Evolutionary conservation across 352 stramenopile species (phyloP).

Genomic region (Pythium aphanidermatum): DNA sequence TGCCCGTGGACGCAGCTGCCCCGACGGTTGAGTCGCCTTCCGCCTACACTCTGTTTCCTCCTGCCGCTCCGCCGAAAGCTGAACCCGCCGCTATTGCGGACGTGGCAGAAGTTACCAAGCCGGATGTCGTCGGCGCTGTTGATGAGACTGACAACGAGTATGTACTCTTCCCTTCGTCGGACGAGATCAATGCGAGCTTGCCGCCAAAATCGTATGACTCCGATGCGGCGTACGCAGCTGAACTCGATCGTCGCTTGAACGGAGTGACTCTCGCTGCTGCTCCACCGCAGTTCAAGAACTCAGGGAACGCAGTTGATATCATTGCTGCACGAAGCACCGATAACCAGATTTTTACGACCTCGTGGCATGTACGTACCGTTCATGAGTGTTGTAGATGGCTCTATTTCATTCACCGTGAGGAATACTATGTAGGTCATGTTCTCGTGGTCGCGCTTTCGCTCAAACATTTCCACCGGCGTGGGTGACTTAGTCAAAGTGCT

Average conservation of each 20-base stretch:
- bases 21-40: too few relatives aligned
- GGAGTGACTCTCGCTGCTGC: constrained; percentile 4
- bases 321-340: constrained; percentile 61
- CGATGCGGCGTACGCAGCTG: constrained; percentile 9
- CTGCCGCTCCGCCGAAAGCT: too few relatives aligned
- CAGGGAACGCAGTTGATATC: constrained; percentile 75
- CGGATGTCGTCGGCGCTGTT: background rate
- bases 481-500: constrained; percentile 69
- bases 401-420: background rate
- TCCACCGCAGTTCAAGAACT: constrained; percentile 54
- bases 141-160: constrained; percentile 8
- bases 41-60: too few relatives aligned
- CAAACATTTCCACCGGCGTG: constrained; percentile 48
- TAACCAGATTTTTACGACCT: constrained; percentile 53
- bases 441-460: constrained; percentile 62
- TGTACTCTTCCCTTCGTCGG: constrained; percentile 9
- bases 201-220: background rate
- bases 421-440: constrained; percentile 39
- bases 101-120: too few relatives aligned
- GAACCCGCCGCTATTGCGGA: too few relatives aligned
- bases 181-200: background rate
- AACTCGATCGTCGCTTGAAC: constrained; percentile 5
- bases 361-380: constrained; percentile 51
- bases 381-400: background rate
- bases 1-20: too few relatives aligned